Percentiles rank a stretch among this genome's conserved stretches.
phyloP scores from a whole-genome alignment of 2,329 filamentous ascomycete genomes.

The Xylariaceae sp. region DNA sequence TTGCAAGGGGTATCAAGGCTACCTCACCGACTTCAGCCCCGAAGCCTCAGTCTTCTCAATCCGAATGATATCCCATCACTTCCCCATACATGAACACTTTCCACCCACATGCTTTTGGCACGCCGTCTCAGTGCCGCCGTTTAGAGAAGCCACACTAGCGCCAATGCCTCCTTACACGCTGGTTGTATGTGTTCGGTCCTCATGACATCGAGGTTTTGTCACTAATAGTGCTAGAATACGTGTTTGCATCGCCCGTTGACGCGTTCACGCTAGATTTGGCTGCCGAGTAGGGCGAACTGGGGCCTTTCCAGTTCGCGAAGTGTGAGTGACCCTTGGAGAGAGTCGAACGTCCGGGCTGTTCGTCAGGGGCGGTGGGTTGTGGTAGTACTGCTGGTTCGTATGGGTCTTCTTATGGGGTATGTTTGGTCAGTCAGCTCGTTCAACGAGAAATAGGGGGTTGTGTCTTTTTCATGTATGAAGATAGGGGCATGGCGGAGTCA shows the following conservation, averaged over 20 bases:
- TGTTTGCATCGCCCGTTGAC: not conserved
- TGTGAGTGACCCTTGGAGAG: no score
- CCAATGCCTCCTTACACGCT: not conserved
- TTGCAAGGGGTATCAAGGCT: no score
- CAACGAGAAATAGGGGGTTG: not conserved
- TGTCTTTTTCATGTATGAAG: not conserved
- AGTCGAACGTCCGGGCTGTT: not conserved
- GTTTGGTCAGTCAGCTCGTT: not conserved
- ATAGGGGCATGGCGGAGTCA: no score
- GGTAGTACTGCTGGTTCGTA: conserved; percentile 2
- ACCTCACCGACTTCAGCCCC: not conserved
- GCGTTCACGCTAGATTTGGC: conserved; percentile 3
- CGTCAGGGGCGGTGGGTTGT: conserved; percentile 3
- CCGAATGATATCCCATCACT: conserved; percentile 10
- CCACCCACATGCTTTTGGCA: conserved; percentile 3
- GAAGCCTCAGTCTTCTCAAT: not conserved
- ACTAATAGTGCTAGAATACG: conserved; percentile 6
- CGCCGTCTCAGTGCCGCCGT: not conserved
- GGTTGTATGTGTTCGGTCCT: not conserved
- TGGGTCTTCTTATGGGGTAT: conserved; percentile 2
- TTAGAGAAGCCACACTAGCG: not conserved
- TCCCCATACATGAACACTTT: conserved; percentile 17
- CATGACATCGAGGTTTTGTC: not conserved
- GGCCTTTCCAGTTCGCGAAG: not conserved
- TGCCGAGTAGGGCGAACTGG: conserved; percentile 6